Base-by-base conservation (phyloP, 306 rosid genomes). In the Benincasa hispida region DNA sequence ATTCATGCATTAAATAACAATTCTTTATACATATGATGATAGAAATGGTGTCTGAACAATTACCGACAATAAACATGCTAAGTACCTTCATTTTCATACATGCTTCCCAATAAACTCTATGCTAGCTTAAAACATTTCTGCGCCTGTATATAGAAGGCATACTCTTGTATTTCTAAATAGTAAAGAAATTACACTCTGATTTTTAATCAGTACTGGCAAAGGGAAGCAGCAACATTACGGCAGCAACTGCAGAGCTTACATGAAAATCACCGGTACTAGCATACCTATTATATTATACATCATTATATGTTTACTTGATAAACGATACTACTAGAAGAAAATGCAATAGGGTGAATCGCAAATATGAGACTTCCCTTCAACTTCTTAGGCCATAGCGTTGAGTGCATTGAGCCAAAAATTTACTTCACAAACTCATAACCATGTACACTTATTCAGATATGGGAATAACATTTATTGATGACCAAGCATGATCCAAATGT, bases 201-300 rank as follows among this genome's bases (percentile, higher is more conserved):
- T 47, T 80, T 35, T 78, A 75, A 74, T 74, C 79, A 91, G 98
- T 83, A 89, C 79, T 93, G 95, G 98, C 87, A 87, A 79, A 85
- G 85, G 85, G 98, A 93, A 76, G 93, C 83, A 76, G 89, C 86
- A 72, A 42, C 81, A 67, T 87, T 91, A 80, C 87, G 87, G 86
- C 96, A 93, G 78, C 88, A 91, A 84, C 82, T 93, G n/a, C 89
- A 91, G 76, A 80, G 48, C 81, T 88, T 93, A 79, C 92, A 85
- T 82, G 92, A 89, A 74, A 86, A 76, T 57, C 90, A 91, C 63
- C 77, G 97, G 98, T 93, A 87, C 48, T 22, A 76, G 8, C 24
- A 15, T 14, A 45, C 6, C 21, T 62, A 35, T 34, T 21, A 28
- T 76, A 41, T 39, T 61, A 7, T 48, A 62, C 5, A 10, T 62